Conservation (phyloP, 2,329 filamentous ascomycete genomes). For the Claviceps maximensis region DNA sequence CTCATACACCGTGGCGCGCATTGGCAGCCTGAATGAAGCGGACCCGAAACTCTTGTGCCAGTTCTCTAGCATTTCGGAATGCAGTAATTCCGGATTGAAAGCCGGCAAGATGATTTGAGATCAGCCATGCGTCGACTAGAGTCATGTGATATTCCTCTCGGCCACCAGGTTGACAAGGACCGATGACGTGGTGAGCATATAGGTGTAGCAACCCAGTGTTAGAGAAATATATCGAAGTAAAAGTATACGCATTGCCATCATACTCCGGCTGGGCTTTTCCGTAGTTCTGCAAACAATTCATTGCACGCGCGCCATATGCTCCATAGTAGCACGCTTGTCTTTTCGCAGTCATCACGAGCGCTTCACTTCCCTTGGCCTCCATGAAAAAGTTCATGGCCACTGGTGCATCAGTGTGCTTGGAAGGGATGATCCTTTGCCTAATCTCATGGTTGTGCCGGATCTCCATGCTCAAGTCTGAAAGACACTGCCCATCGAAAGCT, state of each 20-base stretch:
- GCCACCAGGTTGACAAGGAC: conserved; percentile 5
- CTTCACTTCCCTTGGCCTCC: conserved; percentile 21
- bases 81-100: conserved; percentile 22
- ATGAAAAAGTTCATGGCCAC: conserved; percentile 26
- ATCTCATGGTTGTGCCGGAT: not conserved
- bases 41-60: conserved; percentile 23
- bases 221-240: conserved; percentile 23
- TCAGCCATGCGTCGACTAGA: conserved; percentile 13
- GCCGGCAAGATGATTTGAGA: conserved; percentile 15
- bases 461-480: not conserved
- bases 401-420: conserved; percentile 17
- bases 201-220: conserved; percentile 18
- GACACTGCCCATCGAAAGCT: not conserved
- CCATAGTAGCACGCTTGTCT: conserved; percentile 23
- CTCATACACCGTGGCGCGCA: not conserved
- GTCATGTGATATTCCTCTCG: conserved; percentile 25
- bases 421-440: conserved; percentile 16
- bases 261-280: conserved; percentile 13
- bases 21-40: conserved; percentile 20
- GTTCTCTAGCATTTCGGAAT: conserved; percentile 25
- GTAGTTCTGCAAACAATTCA: conserved; percentile 23
- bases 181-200: conserved; percentile 19
- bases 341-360: conserved; percentile 12
- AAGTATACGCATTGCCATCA: conserved; percentile 23
- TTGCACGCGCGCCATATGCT: conserved; percentile 20